A percentile compares a stretch with the other conserved stretches of the same genome.
These are phyloP conservation scores for Fusarium ambrosium DNA, from an alignment of 2,329 filamentous ascomycete genomes.

Conservation along the genomic window DNA sequence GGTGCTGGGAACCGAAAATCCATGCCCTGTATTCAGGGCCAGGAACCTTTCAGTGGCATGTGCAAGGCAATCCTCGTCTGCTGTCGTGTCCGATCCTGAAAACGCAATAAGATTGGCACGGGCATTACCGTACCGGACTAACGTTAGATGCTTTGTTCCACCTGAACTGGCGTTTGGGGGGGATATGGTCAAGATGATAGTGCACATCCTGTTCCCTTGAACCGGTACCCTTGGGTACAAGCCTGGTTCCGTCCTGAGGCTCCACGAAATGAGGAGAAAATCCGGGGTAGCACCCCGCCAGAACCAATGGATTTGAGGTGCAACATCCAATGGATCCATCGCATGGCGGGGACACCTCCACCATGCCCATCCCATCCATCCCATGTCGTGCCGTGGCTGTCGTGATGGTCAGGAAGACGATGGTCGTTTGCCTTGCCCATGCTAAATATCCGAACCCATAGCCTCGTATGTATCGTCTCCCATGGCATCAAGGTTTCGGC, in stretches of 20 bases:
- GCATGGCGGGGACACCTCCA: constrained; percentile 8
- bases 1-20: neutral
- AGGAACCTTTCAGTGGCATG: neutral
- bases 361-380: neutral
- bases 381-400: neutral
- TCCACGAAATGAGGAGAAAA: constrained; percentile 17
- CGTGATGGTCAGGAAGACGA: neutral
- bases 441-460: neutral
- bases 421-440: neutral
- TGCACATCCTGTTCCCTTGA: neutral
- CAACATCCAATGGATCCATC: constrained; percentile 1
- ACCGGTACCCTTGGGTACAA: constrained; percentile 11
- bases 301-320: neutral
- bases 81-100: neutral
- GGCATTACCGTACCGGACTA: neutral
- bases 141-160: neutral
- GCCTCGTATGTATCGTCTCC: neutral
- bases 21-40: neutral
- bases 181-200: neutral
- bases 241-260: constrained; percentile 6
- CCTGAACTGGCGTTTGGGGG: neutral
- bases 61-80: neutral
- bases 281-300: constrained; percentile 8
- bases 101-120: neutral
- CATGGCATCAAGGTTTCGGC: neutral